These are phyloP conservation scores for Paraconiothyrium brasiliense DNA, from an alignment of 2,329 filamentous ascomycete species.

Conservation along the genomic window DNA sequence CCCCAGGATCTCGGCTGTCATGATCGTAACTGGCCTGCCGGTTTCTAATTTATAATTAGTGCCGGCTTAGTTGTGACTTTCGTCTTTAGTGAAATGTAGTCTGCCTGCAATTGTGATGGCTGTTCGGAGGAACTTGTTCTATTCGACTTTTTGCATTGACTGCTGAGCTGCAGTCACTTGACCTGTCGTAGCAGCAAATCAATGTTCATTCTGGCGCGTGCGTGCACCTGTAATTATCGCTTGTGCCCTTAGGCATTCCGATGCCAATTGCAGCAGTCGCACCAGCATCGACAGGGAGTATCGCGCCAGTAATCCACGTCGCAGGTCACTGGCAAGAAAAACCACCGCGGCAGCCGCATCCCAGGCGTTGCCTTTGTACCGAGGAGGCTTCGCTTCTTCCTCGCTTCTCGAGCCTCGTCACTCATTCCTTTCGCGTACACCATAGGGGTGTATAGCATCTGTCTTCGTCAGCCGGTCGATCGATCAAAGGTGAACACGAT, in stretches of 20 bases:
- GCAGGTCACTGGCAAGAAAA: conserved; percentile 62
- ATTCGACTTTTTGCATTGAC: no score
- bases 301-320: conserved; percentile 59
- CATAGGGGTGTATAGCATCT: conserved; percentile 65
- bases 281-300: conserved; percentile 43
- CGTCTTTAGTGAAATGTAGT: no score
- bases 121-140: no score
- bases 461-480: background rate
- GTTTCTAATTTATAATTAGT: background rate
- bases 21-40: background rate
- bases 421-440: conserved; percentile 63
- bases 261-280: conserved; percentile 40
- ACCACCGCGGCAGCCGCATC: conserved; percentile 62
- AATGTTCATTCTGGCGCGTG: no score
- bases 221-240: conserved; percentile 18
- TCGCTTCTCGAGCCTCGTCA: conserved; percentile 59
- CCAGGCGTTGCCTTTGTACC: conserved; percentile 64
- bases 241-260: conserved; percentile 34
- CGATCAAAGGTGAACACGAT: background rate
- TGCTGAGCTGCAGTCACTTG: background rate
- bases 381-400: conserved; percentile 61
- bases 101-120: no score
- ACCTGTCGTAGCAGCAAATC: no score
- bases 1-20: background rate
- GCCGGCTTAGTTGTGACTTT: no score